A percentile compares a stretch with the other conserved stretches of the same genome.
phyloP scores from a whole-genome alignment of 768 basidiomycete genomes.

The Chlorophyllum brunneum region DNA sequence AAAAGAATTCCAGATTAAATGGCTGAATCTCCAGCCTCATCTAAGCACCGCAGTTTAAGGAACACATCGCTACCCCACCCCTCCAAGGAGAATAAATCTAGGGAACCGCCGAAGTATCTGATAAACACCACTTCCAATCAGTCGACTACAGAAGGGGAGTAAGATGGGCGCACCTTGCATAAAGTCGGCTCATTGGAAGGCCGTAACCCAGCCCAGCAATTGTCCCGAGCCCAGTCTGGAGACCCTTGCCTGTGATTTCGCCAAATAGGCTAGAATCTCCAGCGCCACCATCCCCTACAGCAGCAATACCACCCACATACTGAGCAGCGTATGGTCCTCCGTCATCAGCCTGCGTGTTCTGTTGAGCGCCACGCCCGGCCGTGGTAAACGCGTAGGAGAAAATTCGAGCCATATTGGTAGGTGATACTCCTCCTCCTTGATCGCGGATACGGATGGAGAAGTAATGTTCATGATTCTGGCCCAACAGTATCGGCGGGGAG shows the following conservation, averaged over 20 bases:
- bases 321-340: slow-evolving; percentile 80
- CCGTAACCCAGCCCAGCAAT: slow-evolving; percentile 90
- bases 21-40: slow-evolving; percentile 43
- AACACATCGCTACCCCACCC: slow-evolving; percentile 75
- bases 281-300: slow-evolving; percentile 39
- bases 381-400: slow-evolving; percentile 94
- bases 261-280: slow-evolving; percentile 59
- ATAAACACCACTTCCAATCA: slow-evolving; percentile 5
- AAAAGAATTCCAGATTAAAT: slow-evolving; percentile 23
- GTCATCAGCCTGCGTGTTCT: slow-evolving; percentile 34
- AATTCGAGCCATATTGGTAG: slow-evolving; percentile 68
- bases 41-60: slow-evolving; percentile 45
- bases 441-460: slow-evolving; percentile 81
- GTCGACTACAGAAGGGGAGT: neutral
- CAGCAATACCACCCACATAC: slow-evolving; percentile 69
- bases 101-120: slow-evolving; percentile 80
- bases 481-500: slow-evolving; percentile 44
- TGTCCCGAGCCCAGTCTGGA: slow-evolving; percentile 82
- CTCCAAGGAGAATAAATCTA: slow-evolving; percentile 78
- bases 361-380: slow-evolving; percentile 49
- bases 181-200: slow-evolving; percentile 73
- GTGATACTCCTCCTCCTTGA: slow-evolving; percentile 81
- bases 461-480: slow-evolving; percentile 34
- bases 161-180: slow-evolving; percentile 46
- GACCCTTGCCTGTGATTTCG: slow-evolving; percentile 72